A percentile compares a stretch with the other conserved stretches of the same genome.
Conservation (phyloP, 2,329 filamentous ascomycete genomes). For the Metarhizium anisopliae region DNA sequence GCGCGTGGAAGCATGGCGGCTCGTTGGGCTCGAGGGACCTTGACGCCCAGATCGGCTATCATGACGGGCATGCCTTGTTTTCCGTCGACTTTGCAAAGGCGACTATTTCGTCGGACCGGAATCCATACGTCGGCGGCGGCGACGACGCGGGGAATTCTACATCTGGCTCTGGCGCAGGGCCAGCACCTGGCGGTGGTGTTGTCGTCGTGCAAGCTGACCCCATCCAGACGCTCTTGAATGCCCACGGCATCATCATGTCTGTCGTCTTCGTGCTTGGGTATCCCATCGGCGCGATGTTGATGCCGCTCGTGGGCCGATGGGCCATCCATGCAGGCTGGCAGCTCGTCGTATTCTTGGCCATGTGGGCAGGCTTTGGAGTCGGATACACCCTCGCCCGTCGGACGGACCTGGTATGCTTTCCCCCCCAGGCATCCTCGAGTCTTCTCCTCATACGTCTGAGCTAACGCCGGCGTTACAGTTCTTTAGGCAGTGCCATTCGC, state of each 20-base stretch:
- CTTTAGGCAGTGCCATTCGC: slow-evolving; percentile 43
- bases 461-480: slow-evolving; percentile 31
- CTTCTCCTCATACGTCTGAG: not conserved
- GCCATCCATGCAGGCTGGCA: slow-evolving; percentile 50
- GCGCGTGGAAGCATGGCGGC: slow-evolving; percentile 41
- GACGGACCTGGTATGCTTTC: slow-evolving; percentile 30
- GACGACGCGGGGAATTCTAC: slow-evolving; percentile 1
- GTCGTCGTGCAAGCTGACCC: slow-evolving; percentile 7
- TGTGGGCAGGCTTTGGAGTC: slow-evolving; percentile 52
- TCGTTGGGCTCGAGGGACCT: slow-evolving; percentile 34
- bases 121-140: slow-evolving; percentile 36
- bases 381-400: slow-evolving; percentile 40
- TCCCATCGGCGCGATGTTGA: slow-evolving; percentile 50
- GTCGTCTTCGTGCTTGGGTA: slow-evolving; percentile 50
- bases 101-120: slow-evolving; percentile 35
- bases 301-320: slow-evolving; percentile 51
- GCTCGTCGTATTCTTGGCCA: slow-evolving; percentile 40
- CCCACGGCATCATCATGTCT: slow-evolving; percentile 53
- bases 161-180: not conserved
- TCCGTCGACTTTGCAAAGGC: slow-evolving; percentile 40
- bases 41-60: slow-evolving; percentile 31
- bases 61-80: slow-evolving; percentile 36
- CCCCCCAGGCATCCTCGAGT: too few species aligned
- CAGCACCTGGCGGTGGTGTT: not conserved
- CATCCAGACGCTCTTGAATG: slow-evolving; percentile 22